Evolutionary conservation across 768 basidiomycete species (phyloP), one percentile per base, ranked within the genome.

Genomic region (Boletus patriciae): DNA sequence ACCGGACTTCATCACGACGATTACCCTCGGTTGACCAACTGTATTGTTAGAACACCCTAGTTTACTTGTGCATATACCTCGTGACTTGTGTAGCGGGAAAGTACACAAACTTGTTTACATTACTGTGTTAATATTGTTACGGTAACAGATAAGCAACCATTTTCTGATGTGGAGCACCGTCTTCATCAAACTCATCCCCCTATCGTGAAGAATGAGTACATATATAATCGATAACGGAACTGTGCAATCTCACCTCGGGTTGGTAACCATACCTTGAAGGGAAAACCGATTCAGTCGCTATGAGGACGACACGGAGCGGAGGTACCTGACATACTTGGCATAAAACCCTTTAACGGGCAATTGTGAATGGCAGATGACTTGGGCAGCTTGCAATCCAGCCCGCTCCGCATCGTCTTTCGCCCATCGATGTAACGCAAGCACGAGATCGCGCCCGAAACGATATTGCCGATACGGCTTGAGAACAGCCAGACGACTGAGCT

Each of bases 81-180:
- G 45, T 62, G 66, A 54, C 45, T 43, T 31, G 40, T 63, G 51
- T 60, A 50, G 55, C 44, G 59, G 46, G 48, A 50, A 58, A 38
- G 64, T 49, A 64, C 61, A 67, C 55, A 65, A 64, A 65, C 57
- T 59, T 52, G 59, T 44, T n/a, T 65, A 66, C 51, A 49, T 46
- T 61, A 66, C 54, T 60, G 46, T 57, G 62, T 55, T 61, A 65
- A 58, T 72, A 70, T 55, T 61, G 65, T 49, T 71, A 70, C 69
- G 74, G 72, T 57, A 80, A 77, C 63, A 89, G 70, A 60, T 73
- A 77, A 62, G 80, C 73, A 58, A 86, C 78, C 90, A 93, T 90
- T 73, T 83, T 86, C 70, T 92, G 90, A 80, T 94, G 91, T 55
- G 88, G 90, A 66, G 83, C 90, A 33, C 90, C 91, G 54, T 88